Conservation (phyloP, 768 basidiomycete species). For the Chalciporus piperatus region DNA sequence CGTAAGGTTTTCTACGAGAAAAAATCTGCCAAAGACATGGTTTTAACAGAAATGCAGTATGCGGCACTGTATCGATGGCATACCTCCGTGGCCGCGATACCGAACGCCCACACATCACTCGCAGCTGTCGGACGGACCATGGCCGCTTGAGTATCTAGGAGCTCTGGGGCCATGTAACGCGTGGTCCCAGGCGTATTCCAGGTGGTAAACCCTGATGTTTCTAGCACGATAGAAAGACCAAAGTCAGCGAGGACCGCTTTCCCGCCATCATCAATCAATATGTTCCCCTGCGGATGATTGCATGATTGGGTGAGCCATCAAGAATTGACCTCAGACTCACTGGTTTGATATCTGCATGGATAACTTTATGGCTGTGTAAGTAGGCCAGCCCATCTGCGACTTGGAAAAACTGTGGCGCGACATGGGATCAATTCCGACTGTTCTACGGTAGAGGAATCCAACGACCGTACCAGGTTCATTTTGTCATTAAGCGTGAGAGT, state of each 20-base stretch:
- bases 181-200: constrained; percentile 33
- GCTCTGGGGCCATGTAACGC: constrained; percentile 41
- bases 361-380: constrained; percentile 20
- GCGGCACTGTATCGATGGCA: background rate
- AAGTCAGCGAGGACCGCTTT: constrained; percentile 38
- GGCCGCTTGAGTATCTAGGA: constrained; percentile 20
- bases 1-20: constrained; percentile 22
- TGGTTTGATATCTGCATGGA: constrained; percentile 41
- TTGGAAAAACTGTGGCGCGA: constrained; percentile 17
- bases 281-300: constrained; percentile 31
- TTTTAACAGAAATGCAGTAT: background rate
- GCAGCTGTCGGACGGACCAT: constrained; percentile 20
- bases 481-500: constrained; percentile 8
- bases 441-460: background rate
- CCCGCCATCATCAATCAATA: constrained; percentile 32
- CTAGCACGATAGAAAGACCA: constrained; percentile 38
- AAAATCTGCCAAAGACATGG: constrained; percentile 17
- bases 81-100: constrained; percentile 37
- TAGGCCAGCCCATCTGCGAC: constrained; percentile 22
- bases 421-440: background rate
- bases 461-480: constrained; percentile 21
- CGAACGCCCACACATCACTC: constrained; percentile 39
- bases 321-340: constrained; percentile 16
- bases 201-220: constrained; percentile 36
- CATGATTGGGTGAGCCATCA: background rate